Evolutionary conservation across 140 eudicot genomes (phyloP), one percentile per base, ranked within the genome.

Genomic region (Anethum foeniculum): DNA sequence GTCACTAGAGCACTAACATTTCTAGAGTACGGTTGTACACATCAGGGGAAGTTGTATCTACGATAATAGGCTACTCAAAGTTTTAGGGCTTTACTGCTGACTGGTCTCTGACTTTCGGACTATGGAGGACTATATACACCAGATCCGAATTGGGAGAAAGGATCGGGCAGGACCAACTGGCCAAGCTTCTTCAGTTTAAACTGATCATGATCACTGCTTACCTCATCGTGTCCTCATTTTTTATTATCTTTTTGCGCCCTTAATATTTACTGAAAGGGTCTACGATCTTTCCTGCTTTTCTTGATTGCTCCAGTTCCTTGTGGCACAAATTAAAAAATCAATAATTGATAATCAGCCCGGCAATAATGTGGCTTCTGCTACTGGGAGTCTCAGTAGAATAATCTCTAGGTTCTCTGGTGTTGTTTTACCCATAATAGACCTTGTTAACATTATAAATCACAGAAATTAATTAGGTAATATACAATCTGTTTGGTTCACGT

Each of bases 111-210:
- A 68, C 75, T 48, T 60, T 79, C 7, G 46, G 97, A 86, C 93
- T 14, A 92, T 90, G 96, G 97, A 92, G 86, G 93, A 92, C 80
- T 92, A 92, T 48, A 93, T 92, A 84, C 97, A 89, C 83, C 92
- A 38, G 41, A 38, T 38, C 41, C 4, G 97, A 38, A 92, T 90
- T 83, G 97, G 97, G 79, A 87, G 97, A 81, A 92, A 96, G 5
- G 97, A 96, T 68, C 96, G 93, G 67, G 93, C 96, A 28, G 97
- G 97, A 85, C 87, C 95, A 86, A 90, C 96, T 14, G 97, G 97
- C 81, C 89, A 85, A 81, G 97, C 97, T 76, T 90, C 97, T 80
- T 90, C 97, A 18, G 89, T 90, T 75, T 90, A 85, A 71, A 88
- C 93, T 49, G 97, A 92, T 68, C 93, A 95, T 72, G 97, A 90